These are phyloP conservation scores for Boletus tomentosulus DNA, from an alignment of 768 basidiomycete genomes.

Conservation along the genomic window DNA sequence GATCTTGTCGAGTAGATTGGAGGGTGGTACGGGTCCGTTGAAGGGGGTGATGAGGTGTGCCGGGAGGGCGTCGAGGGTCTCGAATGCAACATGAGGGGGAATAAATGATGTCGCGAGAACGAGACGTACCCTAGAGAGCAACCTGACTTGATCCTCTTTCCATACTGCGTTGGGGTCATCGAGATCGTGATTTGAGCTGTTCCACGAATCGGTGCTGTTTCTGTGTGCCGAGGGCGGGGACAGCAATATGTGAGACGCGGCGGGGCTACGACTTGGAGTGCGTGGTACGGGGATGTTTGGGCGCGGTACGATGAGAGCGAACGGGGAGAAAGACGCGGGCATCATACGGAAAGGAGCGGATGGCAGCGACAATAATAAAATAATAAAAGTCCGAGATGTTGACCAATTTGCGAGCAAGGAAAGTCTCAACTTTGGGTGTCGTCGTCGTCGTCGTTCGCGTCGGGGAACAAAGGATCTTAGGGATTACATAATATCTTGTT, in stretches of 20 bases:
- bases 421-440: constrained; percentile 16
- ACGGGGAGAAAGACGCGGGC: constrained; percentile 46
- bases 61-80: constrained; percentile 80
- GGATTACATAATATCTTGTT: constrained; percentile 20
- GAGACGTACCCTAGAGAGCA: constrained; percentile 59
- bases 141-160: constrained; percentile 66
- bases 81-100: constrained; percentile 4
- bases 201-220: constrained; percentile 82
- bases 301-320: constrained; percentile 61
- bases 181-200: constrained; percentile 67
- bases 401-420: constrained; percentile 13
- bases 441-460: constrained; percentile 26
- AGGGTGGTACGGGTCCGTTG: constrained; percentile 77
- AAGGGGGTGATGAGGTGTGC: constrained; percentile 84
- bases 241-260: constrained; percentile 50
- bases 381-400: constrained; percentile 16
- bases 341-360: constrained; percentile 42
- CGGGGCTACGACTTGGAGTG: constrained; percentile 58
- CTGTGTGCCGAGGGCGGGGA: constrained; percentile 38
- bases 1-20: constrained; percentile 84
- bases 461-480: neutral
- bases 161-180: constrained; percentile 65
- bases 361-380: constrained; percentile 37
- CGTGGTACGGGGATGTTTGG: constrained; percentile 49
- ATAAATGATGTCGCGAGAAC: neutral